These are phyloP conservation scores for Solanum chacoense DNA, from an alignment of 305 asterid species.

Conservation along the genomic window DNA sequence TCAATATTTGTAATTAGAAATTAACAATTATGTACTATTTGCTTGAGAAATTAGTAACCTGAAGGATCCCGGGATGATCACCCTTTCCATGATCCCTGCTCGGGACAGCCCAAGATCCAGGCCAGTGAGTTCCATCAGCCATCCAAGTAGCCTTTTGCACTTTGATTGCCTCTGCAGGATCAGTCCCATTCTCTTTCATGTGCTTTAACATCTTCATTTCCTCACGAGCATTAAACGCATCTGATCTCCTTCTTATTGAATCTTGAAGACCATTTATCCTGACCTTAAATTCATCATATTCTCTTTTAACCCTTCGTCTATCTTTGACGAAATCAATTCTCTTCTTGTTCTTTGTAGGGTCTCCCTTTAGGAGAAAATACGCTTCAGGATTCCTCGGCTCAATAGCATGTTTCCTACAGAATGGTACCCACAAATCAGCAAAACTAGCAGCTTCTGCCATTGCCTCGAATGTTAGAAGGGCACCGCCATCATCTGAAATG, in stretches of 20 bases:
- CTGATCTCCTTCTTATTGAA: conserved; percentile 39
- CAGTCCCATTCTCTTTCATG: conserved; percentile 32
- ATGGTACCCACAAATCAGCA: conserved; percentile 57
- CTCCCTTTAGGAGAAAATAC: conserved; percentile 37
- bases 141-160: conserved; percentile 43
- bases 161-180: conserved; percentile 26
- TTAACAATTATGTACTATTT: not conserved
- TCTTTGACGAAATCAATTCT: conserved; percentile 41
- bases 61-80: conserved; percentile 40
- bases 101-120: conserved; percentile 28
- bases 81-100: conserved; percentile 35
- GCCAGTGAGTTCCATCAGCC: conserved; percentile 57
- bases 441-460: conserved; percentile 55
- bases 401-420: conserved; percentile 48
- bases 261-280: conserved; percentile 36
- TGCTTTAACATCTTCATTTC: conserved; percentile 41
- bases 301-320: conserved; percentile 33
- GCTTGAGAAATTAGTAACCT: conserved; percentile 1
- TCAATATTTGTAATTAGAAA: not conserved
- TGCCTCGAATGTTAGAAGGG: conserved; percentile 46
- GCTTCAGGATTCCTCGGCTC: conserved; percentile 55
- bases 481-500: conserved; percentile 63
- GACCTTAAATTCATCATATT: conserved; percentile 44
- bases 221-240: conserved; percentile 41
- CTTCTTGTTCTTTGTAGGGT: conserved; percentile 44